Conservation (phyloP, 2,329 filamentous ascomycete species). For the Colletotrichum cordylinicola region DNA sequence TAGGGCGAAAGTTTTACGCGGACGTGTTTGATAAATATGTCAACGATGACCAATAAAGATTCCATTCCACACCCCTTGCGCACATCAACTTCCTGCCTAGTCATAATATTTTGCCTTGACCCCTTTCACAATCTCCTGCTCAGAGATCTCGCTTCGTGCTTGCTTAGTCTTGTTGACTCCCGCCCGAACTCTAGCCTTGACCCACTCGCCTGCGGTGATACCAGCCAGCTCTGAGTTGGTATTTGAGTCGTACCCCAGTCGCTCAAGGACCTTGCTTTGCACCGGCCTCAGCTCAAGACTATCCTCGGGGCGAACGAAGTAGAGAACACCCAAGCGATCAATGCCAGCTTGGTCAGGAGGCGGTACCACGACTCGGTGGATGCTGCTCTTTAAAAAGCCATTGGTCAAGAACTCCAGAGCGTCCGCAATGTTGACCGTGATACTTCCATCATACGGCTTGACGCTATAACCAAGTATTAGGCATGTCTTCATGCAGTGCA, state of each 20-base stretch:
- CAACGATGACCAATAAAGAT: constrained; percentile 36
- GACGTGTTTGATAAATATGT: constrained; percentile 55
- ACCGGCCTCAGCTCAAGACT: constrained; percentile 35
- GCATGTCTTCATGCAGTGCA: too few species aligned
- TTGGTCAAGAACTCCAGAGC: constrained; percentile 52
- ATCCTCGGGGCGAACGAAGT: constrained; percentile 43
- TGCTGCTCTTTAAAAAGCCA: constrained; percentile 49
- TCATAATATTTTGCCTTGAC: constrained; percentile 39
- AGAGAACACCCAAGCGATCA: constrained; percentile 53
- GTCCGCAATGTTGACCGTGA: constrained; percentile 59
- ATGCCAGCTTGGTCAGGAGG: constrained; percentile 48
- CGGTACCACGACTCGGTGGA: constrained; percentile 48
- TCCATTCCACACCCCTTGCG: neutral
- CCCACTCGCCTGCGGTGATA: constrained; percentile 40
- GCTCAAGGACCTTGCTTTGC: constrained; percentile 34
- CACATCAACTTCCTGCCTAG: neutral
- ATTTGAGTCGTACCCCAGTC: constrained; percentile 32
- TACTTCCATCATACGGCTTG: constrained; percentile 50
- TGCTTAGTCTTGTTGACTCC: constrained; percentile 22
- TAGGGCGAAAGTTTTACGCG: constrained; percentile 51
- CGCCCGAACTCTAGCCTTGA: constrained; percentile 35
- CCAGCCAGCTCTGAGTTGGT: constrained; percentile 31
- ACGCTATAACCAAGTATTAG: constrained; percentile 30
- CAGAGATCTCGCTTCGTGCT: constrained; percentile 29
- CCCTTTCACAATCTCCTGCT: constrained; percentile 35